Percentiles rank a stretch among this genome's conserved stretches.
These are phyloP conservation scores for Phytophthora brassicae DNA, from an alignment of 352 stramenopile species.

Conservation along the genomic window DNA sequence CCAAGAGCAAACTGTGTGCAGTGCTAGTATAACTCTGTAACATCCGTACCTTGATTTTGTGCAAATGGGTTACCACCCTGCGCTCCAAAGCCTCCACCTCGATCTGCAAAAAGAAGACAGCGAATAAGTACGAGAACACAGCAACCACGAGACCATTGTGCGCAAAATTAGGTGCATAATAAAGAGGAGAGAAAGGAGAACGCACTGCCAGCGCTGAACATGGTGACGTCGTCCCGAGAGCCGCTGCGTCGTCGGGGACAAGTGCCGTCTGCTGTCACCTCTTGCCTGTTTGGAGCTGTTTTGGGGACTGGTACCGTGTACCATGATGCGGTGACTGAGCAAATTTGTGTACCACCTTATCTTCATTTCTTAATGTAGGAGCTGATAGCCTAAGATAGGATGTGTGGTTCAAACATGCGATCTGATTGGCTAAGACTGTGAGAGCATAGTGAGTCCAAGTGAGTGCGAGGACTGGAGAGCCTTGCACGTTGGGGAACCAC, in stretches of 20 bases:
- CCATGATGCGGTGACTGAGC: background rate
- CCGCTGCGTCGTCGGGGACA: background rate
- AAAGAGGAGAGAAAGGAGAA: conserved; percentile 2
- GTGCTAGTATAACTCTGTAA: conserved; percentile 5
- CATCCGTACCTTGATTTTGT: conserved; percentile 42
- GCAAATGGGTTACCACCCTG: conserved; percentile 39
- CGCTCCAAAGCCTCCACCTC: conserved; percentile 20
- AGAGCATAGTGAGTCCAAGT: conserved; percentile 63
- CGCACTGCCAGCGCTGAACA: conserved; percentile 46
- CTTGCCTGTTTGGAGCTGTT: background rate
- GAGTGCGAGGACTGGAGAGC: conserved; percentile 64
- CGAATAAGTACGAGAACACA: conserved; percentile 10
- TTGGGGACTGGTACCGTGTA: conserved; percentile 11
- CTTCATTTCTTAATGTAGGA: background rate
- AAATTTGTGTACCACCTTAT: conserved; percentile 14
- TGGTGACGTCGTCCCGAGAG: conserved; percentile 5
- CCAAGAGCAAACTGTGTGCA: conserved; percentile 1
- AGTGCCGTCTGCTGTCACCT: background rate
- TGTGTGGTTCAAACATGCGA: background rate
- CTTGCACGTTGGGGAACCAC: conserved; percentile 80
- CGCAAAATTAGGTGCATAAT: background rate
- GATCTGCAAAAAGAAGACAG: conserved; percentile 16
- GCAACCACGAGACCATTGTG: background rate
- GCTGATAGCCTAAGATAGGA: too few species aligned
- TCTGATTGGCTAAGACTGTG: conserved; percentile 48